Percentiles rank a stretch among this genome's conserved stretches.
Evolutionary conservation across 139 green algal species (phyloP).

Genomic region (Nannochloris sp.): DNA sequence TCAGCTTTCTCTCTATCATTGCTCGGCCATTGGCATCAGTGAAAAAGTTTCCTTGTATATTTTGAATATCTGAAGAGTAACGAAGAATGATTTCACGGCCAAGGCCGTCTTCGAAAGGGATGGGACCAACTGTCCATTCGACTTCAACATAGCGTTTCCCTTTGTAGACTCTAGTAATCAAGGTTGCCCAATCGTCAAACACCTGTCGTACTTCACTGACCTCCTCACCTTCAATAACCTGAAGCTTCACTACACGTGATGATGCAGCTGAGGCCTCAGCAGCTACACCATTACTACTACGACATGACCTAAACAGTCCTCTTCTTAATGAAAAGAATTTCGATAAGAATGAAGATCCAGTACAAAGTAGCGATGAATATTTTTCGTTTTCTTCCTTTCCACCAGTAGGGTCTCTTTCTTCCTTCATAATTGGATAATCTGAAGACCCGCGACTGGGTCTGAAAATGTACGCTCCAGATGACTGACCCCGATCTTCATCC

Average conservation of each 20-base stretch:
- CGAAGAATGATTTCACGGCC: conserved; percentile 46
- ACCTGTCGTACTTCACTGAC: conserved; percentile 51
- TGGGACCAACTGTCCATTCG: conserved; percentile 68
- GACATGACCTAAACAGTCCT: too few species aligned
- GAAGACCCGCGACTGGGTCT: conserved; percentile 10
- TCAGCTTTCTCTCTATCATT: conserved; percentile 42
- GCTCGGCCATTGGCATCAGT: conserved; percentile 70
- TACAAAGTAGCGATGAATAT: too few species aligned
- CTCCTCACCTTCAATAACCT: conserved; percentile 33
- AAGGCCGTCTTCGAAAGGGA: conserved; percentile 47
- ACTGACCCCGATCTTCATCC: conserved; percentile 21
- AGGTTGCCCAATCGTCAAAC: conserved; percentile 34
- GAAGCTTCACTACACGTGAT: conserved; percentile 1
- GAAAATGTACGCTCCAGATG: conserved; percentile 63
- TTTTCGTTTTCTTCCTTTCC: not conserved
- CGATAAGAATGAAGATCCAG: too few species aligned
- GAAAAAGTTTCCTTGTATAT: conserved; percentile 31
- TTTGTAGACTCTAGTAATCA: conserved; percentile 41
- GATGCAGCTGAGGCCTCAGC: too few species aligned
- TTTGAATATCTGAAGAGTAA: conserved; percentile 21
- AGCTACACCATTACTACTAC: too few species aligned
- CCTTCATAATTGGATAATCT: not conserved
- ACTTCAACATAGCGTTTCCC: conserved; percentile 38
- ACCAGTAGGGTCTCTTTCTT: not conserved
- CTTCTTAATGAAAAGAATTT: too few species aligned